Conservation (phyloP, 768 basidiomycete genomes). For the Pholiota molesta region DNA sequence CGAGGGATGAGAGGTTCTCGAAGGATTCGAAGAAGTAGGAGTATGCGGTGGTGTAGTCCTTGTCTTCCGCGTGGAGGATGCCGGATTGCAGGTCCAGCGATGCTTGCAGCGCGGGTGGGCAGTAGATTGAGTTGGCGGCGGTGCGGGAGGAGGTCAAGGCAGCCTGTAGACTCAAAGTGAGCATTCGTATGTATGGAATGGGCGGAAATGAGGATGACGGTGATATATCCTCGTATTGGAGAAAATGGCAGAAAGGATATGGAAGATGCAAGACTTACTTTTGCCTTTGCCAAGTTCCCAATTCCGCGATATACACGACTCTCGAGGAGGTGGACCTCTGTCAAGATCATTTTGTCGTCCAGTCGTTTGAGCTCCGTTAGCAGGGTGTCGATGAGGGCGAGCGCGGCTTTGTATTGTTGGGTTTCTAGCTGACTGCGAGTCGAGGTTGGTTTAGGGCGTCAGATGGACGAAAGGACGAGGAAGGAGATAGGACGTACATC, state of each 20-base stretch:
- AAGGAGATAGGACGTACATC: conserved; percentile 44
- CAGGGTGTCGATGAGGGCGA: conserved; percentile 82
- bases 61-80: conserved; percentile 93
- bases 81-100: conserved; percentile 60
- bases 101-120: conserved; percentile 50
- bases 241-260: no score
- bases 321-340: conserved; percentile 95
- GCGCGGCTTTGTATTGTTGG: conserved; percentile 74
- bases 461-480: not conserved
- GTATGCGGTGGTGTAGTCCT: conserved; percentile 96
- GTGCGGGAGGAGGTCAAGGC: conserved; percentile 90
- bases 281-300: conserved; percentile 88
- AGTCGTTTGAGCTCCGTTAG: conserved; percentile 89
- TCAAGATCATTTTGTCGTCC: conserved; percentile 98
- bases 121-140: conserved; percentile 95
- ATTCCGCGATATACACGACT: conserved; percentile 89
- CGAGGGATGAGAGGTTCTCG: conserved; percentile 82
- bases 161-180: conserved; percentile 49
- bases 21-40: conserved; percentile 98
- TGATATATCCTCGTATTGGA: no score
- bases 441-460: not conserved
- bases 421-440: conserved; percentile 69
- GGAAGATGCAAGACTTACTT: conserved; percentile 48
- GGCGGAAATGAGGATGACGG: not conserved
- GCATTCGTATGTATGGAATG: not conserved